Evolutionary conservation across 768 basidiomycete species (phyloP), one percentile per base, ranked within the genome.

Genomic region (Suillus tomentosus): DNA sequence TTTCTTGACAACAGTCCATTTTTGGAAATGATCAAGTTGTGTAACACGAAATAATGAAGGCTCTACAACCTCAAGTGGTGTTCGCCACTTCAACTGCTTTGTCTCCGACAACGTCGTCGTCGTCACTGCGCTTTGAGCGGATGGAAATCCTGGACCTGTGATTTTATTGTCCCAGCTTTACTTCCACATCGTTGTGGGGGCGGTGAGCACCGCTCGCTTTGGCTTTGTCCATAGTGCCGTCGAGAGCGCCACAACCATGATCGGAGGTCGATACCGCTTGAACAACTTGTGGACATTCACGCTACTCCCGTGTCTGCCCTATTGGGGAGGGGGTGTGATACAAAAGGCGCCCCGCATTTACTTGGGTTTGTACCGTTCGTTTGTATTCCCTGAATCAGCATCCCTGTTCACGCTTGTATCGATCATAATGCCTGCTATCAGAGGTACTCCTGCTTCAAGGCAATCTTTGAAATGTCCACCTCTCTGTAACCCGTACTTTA

Each of bases 221-320:
- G 67, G 58, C 69, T 76, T 74, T 74, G 67, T 73, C 48, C 55
- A 36, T 40, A 37, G 56, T 60, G 54, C 14, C 70, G 66, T 76
- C 54, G 53, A 34, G 57, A 43, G 55, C 57, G 54, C 22, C 37
- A 58, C 62, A 61, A 64, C 34, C 48, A 53, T 40, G 24, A 65
- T 36, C 66, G 36, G 48, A 47, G 56, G 66, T 60, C 75, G 71
- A 72, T 68, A 53, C 69, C 45, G 19, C 34, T 62, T 63, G 57
- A 48, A 53, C 45, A 54, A 53, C 15, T 60, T 62, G 53, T 64
- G 9, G n/a, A 61, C 36, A 36, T 63, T 50, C 61, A 55, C 57
- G 56, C 62, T 62, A 68, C 45, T 66, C 27, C 24, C 17, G 55
- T 39, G 64, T 40, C 53, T 60, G 47, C 61, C 63, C 31, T 63